Conservation (phyloP, 192 early-diverging fungal genomes). For the Rhizophlyctis rosea region DNA sequence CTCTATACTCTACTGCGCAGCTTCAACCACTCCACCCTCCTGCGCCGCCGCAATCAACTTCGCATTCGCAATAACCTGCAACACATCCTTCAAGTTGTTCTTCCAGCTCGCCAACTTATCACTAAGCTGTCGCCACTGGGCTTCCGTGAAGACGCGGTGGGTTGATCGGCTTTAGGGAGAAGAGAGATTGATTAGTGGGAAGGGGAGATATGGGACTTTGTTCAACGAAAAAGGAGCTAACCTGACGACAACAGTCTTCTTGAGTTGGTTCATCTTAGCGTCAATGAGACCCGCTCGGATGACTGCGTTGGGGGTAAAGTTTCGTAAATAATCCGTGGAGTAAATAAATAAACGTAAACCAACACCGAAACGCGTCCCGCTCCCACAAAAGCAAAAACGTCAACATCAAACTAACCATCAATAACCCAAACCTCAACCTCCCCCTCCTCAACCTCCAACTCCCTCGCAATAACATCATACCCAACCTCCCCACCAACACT, state of each 20-base stretch:
- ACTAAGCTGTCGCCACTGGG: conserved; percentile 79
- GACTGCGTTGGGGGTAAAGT: conserved; percentile 25
- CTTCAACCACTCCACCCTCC: no score
- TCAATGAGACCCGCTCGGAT: conserved; percentile 90
- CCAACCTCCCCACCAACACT: conserved; percentile 64
- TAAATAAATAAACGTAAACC: no score
- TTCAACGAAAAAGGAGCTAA: conserved; percentile 25
- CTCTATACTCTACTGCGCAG: no score
- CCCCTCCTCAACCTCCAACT: conserved; percentile 67
- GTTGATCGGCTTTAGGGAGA: conserved; percentile 62
- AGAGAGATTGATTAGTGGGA: not conserved
- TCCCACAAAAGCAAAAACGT: no score
- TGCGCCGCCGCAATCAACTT: conserved; percentile 64
- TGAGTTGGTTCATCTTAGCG: conserved; percentile 91
- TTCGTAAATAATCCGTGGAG: not conserved
- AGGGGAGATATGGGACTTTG: no score
- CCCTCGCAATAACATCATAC: conserved; percentile 70
- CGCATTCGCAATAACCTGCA: conserved; percentile 85
- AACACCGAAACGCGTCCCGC: no score
- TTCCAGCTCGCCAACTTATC: conserved; percentile 75
- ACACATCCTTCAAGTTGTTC: conserved; percentile 69
- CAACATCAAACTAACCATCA: no score
- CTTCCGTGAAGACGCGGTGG: conserved; percentile 75
- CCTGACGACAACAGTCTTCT: conserved; percentile 69
- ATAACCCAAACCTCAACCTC: conserved; percentile 97